Evolutionary conservation across 1,139 yeast species (phyloP), one percentile per base, ranked within the genome.

Genomic region (Sugiyamaella novakii): DNA sequence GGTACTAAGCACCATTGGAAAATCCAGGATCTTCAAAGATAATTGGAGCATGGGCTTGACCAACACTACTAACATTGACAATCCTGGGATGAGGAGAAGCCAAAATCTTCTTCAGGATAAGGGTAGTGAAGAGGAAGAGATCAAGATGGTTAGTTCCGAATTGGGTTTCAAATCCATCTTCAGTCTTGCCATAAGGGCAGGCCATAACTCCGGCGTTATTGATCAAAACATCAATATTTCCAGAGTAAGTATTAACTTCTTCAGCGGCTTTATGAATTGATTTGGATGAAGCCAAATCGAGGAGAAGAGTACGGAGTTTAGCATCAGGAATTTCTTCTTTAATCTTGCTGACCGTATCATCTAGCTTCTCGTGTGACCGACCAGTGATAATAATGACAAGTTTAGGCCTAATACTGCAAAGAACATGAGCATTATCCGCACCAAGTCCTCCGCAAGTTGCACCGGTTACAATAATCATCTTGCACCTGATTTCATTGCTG

Each of bases 151-250:
- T 85, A 2, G 89, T 82, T 59, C 85, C 95, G 53, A 85, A 68
- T 62, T 54, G 94, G 21, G 83, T 76, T 63, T 86, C 95, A 61
- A 84, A 84, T 5, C 80, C 80, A 60, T 86, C 92, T 15, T 66
- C 67, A 0, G 94, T 84, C 30, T 71, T 57, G 14, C 77, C 72
- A 61, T 71, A 79, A 0, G 92, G 92, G 24, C 82, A 71, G 3
- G 86, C 91, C 80, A 84, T 83, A 2, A 84, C 80, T 2, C 92
- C 91, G 0, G 94, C 89, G 62, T 85, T 86, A 57, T 84, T 79
- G 37, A 87, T 76, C 33, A 87, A 72, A 17, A 85, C 43, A 40
- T 51, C 51, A 17, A 51, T 43, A 37, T 25, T 27, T 22, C 38
- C 50, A 11, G 49, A 12, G 25, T 42, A 39, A 12, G 22, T 29